Percentiles rank a stretch among this genome's conserved stretches.
Evolutionary conservation across 2,329 filamentous ascomycete species (phyloP).

Genomic region (Alternaria dauci): DNA sequence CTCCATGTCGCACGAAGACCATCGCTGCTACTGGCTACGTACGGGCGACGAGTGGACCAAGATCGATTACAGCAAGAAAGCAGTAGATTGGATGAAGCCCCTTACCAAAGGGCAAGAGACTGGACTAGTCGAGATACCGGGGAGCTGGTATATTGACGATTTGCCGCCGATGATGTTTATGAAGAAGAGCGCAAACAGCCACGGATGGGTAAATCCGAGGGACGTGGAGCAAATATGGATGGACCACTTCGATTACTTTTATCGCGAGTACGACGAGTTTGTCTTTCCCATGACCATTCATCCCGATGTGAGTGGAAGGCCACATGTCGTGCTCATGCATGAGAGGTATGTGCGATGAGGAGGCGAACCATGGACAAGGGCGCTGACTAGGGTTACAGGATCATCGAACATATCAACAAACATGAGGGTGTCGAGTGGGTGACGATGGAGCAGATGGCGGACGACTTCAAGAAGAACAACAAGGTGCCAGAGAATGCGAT

Average conservation of each 20-base stretch:
- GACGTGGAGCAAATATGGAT: slow-evolving; percentile 72
- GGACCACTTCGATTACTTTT: slow-evolving; percentile 77
- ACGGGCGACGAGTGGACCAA: slow-evolving; percentile 73
- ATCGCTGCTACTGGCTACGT: slow-evolving; percentile 69
- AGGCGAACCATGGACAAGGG: no score
- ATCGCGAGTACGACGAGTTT: slow-evolving; percentile 78
- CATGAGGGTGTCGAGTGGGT: slow-evolving; percentile 71
- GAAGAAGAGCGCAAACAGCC: slow-evolving; percentile 70
- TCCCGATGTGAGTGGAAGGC: slow-evolving; percentile 70
- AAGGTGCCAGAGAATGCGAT: slow-evolving; percentile 65
- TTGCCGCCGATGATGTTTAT: slow-evolving; percentile 76
- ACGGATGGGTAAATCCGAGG: slow-evolving; percentile 66
- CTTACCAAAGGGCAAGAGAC: slow-evolving; percentile 67
- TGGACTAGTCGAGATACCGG: slow-evolving; percentile 72
- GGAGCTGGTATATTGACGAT: slow-evolving; percentile 69
- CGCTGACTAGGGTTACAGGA: slow-evolving; percentile 40
- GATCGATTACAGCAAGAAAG: slow-evolving; percentile 70
- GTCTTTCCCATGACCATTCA: slow-evolving; percentile 81
- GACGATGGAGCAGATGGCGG: slow-evolving; percentile 74
- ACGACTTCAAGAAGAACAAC: slow-evolving; percentile 76
- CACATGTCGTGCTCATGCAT: slow-evolving; percentile 77
- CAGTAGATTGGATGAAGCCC: slow-evolving; percentile 73
- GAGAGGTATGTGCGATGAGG: slow-evolving; percentile 61
- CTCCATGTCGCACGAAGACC: slow-evolving; percentile 71
- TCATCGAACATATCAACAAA: slow-evolving; percentile 74